phyloP scores from a whole-genome alignment of 768 basidiomycete species.

The Xerocomellus intermedius region DNA sequence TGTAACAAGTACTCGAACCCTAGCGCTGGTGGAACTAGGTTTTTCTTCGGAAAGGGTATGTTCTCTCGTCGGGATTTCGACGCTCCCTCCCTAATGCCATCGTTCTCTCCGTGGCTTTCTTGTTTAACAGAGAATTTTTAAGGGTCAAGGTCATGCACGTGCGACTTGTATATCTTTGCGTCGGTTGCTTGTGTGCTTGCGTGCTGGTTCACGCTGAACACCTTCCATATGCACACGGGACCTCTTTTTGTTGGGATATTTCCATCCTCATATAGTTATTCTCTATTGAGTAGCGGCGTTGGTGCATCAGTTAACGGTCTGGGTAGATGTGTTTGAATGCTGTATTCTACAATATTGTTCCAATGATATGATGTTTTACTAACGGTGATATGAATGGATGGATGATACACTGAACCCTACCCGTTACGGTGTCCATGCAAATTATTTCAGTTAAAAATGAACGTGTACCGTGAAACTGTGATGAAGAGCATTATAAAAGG shows the following conservation, averaged over 20 bases:
- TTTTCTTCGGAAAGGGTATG: conserved; percentile 89
- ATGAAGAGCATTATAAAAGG: not conserved
- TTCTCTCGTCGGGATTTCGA: not conserved
- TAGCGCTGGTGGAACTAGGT: conserved; percentile 67
- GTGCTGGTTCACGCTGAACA: conserved; percentile 2
- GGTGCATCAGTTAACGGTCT: not conserved
- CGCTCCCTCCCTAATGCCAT: not conserved
- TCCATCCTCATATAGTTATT: not conserved
- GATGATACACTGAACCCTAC: not conserved
- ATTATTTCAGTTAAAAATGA: conserved; percentile 1
- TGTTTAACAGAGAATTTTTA: conserved; percentile 24
- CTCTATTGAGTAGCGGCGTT: not conserved
- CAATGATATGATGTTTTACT: not conserved
- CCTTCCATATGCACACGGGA: not conserved
- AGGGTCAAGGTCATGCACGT: not conserved
- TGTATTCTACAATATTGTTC: conserved; percentile 6
- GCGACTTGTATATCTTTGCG: not conserved
- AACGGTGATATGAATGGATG: not conserved
- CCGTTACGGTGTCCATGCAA: not conserved
- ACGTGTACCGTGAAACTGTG: not conserved
- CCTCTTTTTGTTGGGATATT: not conserved
- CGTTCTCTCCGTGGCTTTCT: not conserved
- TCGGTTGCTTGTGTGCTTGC: not conserved
- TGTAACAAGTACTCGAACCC: conserved; percentile 84
- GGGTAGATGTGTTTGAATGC: not conserved